phyloP scores from a whole-genome alignment of 2,329 filamentous ascomycete genomes.

The Arthrobotrys megalospora region DNA sequence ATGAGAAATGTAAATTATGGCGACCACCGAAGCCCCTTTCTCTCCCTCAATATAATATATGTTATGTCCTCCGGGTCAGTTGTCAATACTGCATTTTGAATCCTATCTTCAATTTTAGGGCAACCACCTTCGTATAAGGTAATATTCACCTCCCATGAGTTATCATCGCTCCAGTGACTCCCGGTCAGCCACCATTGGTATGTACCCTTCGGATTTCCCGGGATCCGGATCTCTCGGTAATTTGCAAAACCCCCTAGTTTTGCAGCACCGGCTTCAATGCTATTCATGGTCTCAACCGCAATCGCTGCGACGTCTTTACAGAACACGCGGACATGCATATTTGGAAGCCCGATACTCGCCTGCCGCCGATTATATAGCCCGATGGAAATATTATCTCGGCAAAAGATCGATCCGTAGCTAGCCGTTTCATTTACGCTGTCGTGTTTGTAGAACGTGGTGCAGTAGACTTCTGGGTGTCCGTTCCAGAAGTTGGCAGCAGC shows the following conservation, averaged over 20 bases:
- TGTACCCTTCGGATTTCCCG: background rate
- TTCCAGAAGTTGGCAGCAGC: background rate
- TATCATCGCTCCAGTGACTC: slow-evolving; percentile 30
- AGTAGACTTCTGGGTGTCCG: background rate
- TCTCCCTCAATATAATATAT: background rate
- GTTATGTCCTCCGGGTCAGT: background rate
- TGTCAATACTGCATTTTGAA: background rate
- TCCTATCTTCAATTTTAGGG: background rate
- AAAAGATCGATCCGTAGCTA: background rate
- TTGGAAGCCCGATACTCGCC: background rate
- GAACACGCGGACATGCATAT: background rate
- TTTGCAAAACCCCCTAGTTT: no score
- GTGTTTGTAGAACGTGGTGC: background rate
- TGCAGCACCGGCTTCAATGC: background rate
- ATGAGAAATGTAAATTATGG: background rate
- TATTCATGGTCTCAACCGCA: background rate
- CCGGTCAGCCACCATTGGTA: background rate
- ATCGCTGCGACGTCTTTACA: background rate
- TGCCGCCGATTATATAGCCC: background rate
- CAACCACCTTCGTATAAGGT: background rate
- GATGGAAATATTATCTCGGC: background rate
- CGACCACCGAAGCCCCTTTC: background rate
- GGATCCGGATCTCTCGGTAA: no score
- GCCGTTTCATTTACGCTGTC: background rate
- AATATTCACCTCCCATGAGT: slow-evolving; percentile 26